Evolutionary conservation across 768 basidiomycete species (phyloP), one percentile per base, ranked within the genome.

Genomic region (Pulveroboletus frians): DNA sequence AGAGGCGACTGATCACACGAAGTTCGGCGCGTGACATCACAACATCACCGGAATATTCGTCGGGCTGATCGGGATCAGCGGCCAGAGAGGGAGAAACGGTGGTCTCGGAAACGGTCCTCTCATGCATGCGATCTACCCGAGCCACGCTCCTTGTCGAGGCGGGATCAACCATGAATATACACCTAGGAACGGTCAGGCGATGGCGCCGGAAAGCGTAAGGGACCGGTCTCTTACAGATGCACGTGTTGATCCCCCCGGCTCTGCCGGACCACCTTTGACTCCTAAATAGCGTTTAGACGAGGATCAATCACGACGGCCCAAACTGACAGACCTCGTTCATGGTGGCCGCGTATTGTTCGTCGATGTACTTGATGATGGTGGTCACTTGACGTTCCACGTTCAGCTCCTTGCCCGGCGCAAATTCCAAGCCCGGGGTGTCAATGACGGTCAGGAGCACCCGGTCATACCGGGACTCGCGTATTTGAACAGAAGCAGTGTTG

Each of bases 171-270:
- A 91, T 77, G 68, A 92, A 92, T 51, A 92, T 87, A 63, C 85
- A 89, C 39, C 88, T 90, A 51, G 46, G 21, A 46, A 43, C 20
- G 48, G 54, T 64, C 50, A 60, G 59, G 45, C 44, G 35, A 39
- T 20, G n/a, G 18, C 38, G 23, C 32, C 4, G 35, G 36, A 39
- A 43, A 17, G 30, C 4, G 32, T 5, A 13, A 48, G 38, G 21
- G 18, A 47, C 14, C 38, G 15, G 8, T 17, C 26, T 29, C 88
- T 68, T 65, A 91, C 88, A 92, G 69, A 69, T 93, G 90, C 58
- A 93, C 84, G 58, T 92, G 91, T 58, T 89, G 87, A 69, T 93
- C 90, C 42, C 88, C 89, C 71, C 85, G 90, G 70, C 80, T 88
- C 65, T 89, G 80, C 55, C 90, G 80, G 44, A 92, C 73, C 36